Base-by-base conservation (phyloP, 2,329 filamentous ascomycete species). In the Bipolaris victoriae region DNA sequence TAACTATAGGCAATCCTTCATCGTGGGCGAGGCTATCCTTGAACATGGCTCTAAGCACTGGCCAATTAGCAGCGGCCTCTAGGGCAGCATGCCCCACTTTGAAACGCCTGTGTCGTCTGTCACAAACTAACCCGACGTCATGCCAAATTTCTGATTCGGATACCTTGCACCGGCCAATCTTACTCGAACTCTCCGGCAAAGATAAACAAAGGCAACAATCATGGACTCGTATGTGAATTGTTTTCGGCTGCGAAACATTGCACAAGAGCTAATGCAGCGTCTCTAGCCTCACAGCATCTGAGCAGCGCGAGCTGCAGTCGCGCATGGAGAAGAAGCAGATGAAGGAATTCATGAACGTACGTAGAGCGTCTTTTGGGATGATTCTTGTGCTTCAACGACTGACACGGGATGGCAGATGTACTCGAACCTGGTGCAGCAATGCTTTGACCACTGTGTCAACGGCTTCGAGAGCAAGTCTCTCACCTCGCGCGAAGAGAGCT, bases 401-500 rank as follows among this genome's bases (percentile, higher is more conserved):
- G 50, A 47, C 33, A n/a, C 5, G 40, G 11, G 13, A 60, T 39
- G 15, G 11, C 65, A 89, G 86, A 88, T 88, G 82, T 89, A 89
- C 78, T 88, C 86, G 72, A 88, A 86, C 80, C 84, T 91, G 53
- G 90, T 92, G 71, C 89, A 92, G 78, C 86, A 89, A 81, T 99
- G 95, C 87, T 99, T 99, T 85, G 89, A 91, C 77, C 90, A 95
- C 80, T 99, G 95, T 84, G 87, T 99, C 80, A 94, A 93, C 80
- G 93, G 98, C 84, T 99, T 99, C 86, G 96, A 93, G 74, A 96
- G 92, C 81, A 98, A 98, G 83, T 91, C 92, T 47, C 87, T 99
- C 66, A 89, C 90, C 63, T 86, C 88, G 67, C 89, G 91, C 76
- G 95, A 99, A 82, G 90, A 90, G 74, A 89, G 90, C 77, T 99